Evolutionary conservation across 2,329 filamentous ascomycete species (phyloP), one percentile per base, ranked within the genome.

Genomic region (Diaporthe amygdali): DNA sequence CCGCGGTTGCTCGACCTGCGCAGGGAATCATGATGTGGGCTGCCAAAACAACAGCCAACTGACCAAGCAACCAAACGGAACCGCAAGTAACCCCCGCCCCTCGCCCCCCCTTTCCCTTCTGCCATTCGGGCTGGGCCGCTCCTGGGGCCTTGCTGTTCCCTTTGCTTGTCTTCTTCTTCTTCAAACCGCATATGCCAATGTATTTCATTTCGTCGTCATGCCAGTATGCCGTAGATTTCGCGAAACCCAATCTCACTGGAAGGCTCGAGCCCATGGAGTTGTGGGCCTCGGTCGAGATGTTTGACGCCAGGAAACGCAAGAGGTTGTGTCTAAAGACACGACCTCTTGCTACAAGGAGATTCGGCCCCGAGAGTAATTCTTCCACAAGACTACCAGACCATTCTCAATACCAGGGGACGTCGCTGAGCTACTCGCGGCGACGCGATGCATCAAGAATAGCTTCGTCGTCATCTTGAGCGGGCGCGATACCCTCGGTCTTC

Each of bases 401-500:
- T 14, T 22, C 20, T 54, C 14, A 30, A 9, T 32, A 1, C 15
- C 15, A 30, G 39, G 9, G 30, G n/a, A 25, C 30, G 27, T 20
- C 44, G 27, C n/a, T 20, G 15, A 25, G 17, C 61, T 59, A 67
- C 25, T 56, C 52, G 39, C 54, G n/a, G 37, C 49, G 34, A 22
- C 17, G 30, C 20, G 69, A 5, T 5, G 44, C 51, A 37, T 68
- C 25, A 46, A 68, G 39, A 10, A 44, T 20, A n/a, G 46, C 44
- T n/a, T 72, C 59, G 14, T 72, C 61, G 17, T 69, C 47, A 5
- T 44, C 22, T 37, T 70, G 30, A 37, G 56, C 49, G 30, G 72
- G 72, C 5, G 69, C 41, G 32, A 74, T 72, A 17, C 86, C 87
- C 32, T 89, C 86, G 54, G 85, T 83, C 76, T 85, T 81, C 86